Conservation (phyloP, 352 stramenopile species). For the Pythium vanterpoolii region DNA sequence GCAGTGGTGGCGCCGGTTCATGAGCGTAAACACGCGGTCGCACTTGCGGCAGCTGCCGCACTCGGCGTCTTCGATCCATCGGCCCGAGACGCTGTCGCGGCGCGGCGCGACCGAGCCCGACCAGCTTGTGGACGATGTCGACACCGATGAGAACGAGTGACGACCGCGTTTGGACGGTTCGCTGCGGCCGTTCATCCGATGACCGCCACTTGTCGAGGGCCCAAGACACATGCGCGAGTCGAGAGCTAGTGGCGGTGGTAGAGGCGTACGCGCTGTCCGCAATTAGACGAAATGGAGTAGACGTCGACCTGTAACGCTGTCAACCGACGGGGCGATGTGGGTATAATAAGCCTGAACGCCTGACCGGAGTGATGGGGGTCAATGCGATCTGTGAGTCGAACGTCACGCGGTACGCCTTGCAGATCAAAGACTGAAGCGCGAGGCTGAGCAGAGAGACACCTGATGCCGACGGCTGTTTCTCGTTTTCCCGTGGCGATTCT, state of each 20-base stretch:
- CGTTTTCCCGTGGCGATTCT: too few species aligned
- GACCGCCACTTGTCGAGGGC: not conserved
- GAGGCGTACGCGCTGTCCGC: not conserved
- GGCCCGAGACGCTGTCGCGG: conserved; percentile 60
- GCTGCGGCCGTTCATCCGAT: conserved; percentile 10
- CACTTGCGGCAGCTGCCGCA: conserved; percentile 62
- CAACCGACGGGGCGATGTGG: not conserved
- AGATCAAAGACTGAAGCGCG: too few species aligned
- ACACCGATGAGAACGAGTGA: conserved; percentile 64
- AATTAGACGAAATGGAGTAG: not conserved
- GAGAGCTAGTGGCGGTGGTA: not conserved
- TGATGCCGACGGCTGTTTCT: too few species aligned
- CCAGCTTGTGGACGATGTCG: conserved; percentile 66
- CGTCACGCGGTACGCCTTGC: too few species aligned
- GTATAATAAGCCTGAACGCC: not conserved
- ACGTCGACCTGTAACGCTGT: not conserved
- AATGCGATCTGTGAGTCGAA: too few species aligned
- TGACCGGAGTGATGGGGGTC: too few species aligned
- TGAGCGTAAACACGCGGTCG: conserved; percentile 62
- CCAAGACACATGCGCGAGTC: conserved; percentile 19
- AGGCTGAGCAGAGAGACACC: too few species aligned
- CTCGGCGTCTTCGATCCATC: conserved; percentile 63
- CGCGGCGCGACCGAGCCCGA: conserved; percentile 38
- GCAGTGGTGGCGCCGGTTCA: conserved; percentile 80
- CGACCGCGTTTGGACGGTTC: conserved; percentile 19